Base-by-base conservation (phyloP, 495 filamentous ascomycete species). In the Podospora pseudocomata region DNA sequence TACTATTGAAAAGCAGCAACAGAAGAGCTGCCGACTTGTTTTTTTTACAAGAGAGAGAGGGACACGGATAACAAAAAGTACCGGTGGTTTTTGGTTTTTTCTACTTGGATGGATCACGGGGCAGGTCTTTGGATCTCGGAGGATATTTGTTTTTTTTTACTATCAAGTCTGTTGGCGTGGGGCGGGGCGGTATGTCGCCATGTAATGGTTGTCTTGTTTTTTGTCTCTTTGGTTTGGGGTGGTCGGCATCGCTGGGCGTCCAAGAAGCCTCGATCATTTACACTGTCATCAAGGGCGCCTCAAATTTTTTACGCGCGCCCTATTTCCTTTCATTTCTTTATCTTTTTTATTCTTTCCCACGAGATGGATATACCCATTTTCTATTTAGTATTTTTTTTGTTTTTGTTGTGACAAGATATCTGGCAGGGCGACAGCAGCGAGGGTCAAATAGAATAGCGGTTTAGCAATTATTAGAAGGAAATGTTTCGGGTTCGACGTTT, bases 311-410 rank as follows among this genome's bases (percentile, higher is more conserved):
- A 63, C 66, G 64, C 66, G 67, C 70, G 23, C 66, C 63, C 27
- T 5, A 34, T 65, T 65, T 56, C 27, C 49, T 66, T 67, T 70
- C 26, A 64, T 53, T 26, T 28, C 26, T 67, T 68, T 30, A 60
- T 39, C 16, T 62, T 61, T 28, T 26, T 55, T 66, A 65, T 70
- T 72, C 65, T 65, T 65, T 71, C 68, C 71, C 70, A 71, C 75
- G 73, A 72, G 75, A 75, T 76, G 75, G 75, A 77, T 77, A 77
- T 77, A 77, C 75, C 75, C 75, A 68, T 5, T 23, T 70, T 65
- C 65, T 68, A 62, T 68, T 67, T 34, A 23, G 23, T 23, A 65
- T 68, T 5, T 68, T 56, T 56, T 20, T 32, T 32, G 30, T 63
- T 54, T 57, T 44, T 23, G 23, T 23, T 23, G 23, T 23, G 23